Conservation (phyloP, 192 early-diverging fungal species). For the Coemansia sp. region DNA sequence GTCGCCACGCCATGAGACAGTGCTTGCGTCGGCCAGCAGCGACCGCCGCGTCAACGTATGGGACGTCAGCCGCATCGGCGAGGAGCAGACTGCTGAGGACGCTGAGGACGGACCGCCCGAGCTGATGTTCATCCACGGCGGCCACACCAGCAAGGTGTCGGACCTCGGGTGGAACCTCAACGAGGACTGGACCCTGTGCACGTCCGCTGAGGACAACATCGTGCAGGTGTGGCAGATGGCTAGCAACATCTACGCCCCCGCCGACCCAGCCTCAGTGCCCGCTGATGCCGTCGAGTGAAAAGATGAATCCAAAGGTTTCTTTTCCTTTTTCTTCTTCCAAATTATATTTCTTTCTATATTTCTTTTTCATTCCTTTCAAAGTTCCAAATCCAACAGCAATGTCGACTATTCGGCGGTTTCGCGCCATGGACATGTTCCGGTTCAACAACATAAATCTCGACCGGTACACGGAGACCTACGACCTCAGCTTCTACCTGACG, state of each 20-base stretch:
- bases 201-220: constrained; percentile 96
- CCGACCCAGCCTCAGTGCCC: constrained; percentile 35
- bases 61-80: constrained; percentile 93
- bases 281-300: constrained; percentile 36
- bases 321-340: background rate
- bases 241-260: constrained; percentile 56
- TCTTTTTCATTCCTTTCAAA: background rate
- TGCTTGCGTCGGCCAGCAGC: constrained; percentile 86
- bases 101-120: constrained; percentile 98
- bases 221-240: constrained; percentile 99
- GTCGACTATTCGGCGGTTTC: constrained; percentile 61
- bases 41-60: constrained; percentile 93
- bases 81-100: constrained; percentile 92
- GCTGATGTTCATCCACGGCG: constrained; percentile 97
- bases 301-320: background rate
- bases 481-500: constrained; percentile 88
- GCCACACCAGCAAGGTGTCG: constrained; percentile 94
- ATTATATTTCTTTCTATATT: background rate
- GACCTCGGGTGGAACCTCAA: constrained; percentile 96
- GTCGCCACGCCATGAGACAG: constrained; percentile 90
- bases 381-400: constrained; percentile 13
- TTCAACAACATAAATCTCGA: constrained; percentile 98
- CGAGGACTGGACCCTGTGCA: constrained; percentile 92
- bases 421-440: constrained; percentile 88
- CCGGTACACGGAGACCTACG: constrained; percentile 94